These are phyloP conservation scores for Edaphochlamys debaryana DNA, from an alignment of 139 green algal species.

Conservation along the genomic window DNA sequence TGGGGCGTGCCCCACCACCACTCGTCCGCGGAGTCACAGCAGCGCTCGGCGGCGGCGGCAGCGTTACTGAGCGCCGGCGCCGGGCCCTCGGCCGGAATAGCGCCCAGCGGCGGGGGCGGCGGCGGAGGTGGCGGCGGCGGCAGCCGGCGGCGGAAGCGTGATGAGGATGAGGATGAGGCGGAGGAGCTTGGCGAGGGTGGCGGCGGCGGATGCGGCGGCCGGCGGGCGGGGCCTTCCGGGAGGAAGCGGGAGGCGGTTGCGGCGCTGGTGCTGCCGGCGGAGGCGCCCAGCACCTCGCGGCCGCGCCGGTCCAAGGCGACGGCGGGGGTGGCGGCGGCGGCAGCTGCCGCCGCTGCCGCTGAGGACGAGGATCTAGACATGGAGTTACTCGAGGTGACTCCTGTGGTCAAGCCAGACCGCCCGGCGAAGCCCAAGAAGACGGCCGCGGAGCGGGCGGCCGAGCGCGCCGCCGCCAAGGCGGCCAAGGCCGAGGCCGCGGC, in stretches of 20 bases:
- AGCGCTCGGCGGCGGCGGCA: slow-evolving; percentile 2
- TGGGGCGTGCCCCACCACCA: slow-evolving; percentile 20
- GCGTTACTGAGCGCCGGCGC: background rate
- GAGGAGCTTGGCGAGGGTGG: background rate
- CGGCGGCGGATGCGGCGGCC: no score
- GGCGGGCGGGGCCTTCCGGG: background rate
- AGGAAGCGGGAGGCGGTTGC: background rate
- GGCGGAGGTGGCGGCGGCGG: background rate
- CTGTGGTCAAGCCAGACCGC: background rate
- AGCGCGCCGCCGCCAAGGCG: background rate
- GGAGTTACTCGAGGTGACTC: background rate
- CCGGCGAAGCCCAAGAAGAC: background rate
- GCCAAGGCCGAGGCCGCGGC: background rate
- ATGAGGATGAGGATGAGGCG: background rate
- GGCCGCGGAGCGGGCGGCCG: background rate
- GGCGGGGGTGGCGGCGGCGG: background rate
- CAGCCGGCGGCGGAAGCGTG: background rate
- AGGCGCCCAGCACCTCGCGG: background rate
- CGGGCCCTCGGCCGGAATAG: no score
- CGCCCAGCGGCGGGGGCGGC: no score
- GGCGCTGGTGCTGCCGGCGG: background rate
- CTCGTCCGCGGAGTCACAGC: background rate
- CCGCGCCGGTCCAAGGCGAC: slow-evolving; percentile 29
- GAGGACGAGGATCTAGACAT: slow-evolving; percentile 13
- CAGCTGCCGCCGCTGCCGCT: slow-evolving; percentile 4